Conservation (phyloP, 331 rosid genomes). For the Acacia pycnantha region DNA sequence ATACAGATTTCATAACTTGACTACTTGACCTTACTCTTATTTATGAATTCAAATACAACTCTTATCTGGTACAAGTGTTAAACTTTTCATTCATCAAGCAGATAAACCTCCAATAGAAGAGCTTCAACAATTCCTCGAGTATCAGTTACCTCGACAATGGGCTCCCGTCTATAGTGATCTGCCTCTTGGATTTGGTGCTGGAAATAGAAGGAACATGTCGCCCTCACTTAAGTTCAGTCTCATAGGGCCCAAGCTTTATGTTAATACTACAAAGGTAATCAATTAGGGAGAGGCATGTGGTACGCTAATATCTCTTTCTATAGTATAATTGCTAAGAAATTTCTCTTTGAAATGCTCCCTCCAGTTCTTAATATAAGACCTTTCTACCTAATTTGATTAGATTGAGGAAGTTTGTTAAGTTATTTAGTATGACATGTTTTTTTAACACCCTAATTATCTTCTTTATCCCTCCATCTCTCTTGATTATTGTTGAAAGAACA, state of each 20-base stretch:
- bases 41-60: background rate
- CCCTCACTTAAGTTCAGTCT: background rate
- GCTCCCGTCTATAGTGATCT: constrained; percentile 8
- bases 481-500: too few species aligned
- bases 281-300: too few species aligned
- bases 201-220: background rate
- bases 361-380: too few species aligned
- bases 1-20: background rate
- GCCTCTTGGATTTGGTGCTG: background rate
- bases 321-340: too few species aligned
- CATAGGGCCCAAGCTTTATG: constrained; percentile 5
- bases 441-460: too few species aligned
- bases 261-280: background rate
- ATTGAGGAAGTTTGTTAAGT: too few species aligned
- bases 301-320: too few species aligned
- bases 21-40: background rate
- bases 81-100: background rate
- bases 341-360: too few species aligned
- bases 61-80: background rate
- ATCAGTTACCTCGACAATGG: constrained; percentile 5
- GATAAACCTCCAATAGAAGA: constrained; percentile 15
- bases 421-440: too few species aligned
- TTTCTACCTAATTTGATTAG: too few species aligned
- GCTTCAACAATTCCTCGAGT: background rate
- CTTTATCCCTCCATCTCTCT: too few species aligned